Evolutionary conservation across 2,329 filamentous ascomycete genomes (phyloP), one percentile per base, ranked within the genome.

Genomic region (Phaeosphaeriaceae sp.): DNA sequence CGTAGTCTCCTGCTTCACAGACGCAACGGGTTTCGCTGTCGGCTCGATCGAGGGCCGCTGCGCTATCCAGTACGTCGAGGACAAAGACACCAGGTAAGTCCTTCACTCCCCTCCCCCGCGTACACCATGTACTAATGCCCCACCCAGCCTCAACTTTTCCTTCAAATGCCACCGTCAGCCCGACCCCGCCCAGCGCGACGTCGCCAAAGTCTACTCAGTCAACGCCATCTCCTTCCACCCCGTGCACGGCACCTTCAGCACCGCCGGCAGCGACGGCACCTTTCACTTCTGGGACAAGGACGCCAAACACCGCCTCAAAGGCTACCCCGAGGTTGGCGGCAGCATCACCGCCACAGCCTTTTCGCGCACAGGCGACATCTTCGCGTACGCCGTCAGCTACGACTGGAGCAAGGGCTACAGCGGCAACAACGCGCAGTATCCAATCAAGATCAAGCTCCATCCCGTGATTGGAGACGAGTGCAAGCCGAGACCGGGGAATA

Each of bases 151-250:
- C 73, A 98, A 99, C 83, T 99, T 99, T 84, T 97, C 92, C 44
- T 99, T 99, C 88, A 98, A 98, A 81, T 99, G 95, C 80, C 95
- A 99, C 79, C 93, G 95, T 58, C 92, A 97, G 70, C 86, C 88
- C 5, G 87, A 91, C 1, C 81, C 88, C 56, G 79, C 76, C 53
- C 69, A 79, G 48, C 80, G 81, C 58, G 93, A 92, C 78, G 82
- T 90, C 64, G 92, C 91, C 69, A 95, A 94, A 73, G 95, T 98
- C 69, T 95, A 93, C 83, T 89, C 93, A 1, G 93, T 99, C 74
- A 99, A 99, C 81, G 90, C 93, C 68, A 99, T 99, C 78, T 96
- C 92, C 22, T 98, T 98, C 88, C 95, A 99, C 81, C 95, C 95
- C 1, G 85, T 91, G 13, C 93, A 97, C 79, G 95, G 95, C 72